These are phyloP conservation scores for Iris pallida DNA, from an alignment of 116 monocot species.

Conservation along the genomic window DNA sequence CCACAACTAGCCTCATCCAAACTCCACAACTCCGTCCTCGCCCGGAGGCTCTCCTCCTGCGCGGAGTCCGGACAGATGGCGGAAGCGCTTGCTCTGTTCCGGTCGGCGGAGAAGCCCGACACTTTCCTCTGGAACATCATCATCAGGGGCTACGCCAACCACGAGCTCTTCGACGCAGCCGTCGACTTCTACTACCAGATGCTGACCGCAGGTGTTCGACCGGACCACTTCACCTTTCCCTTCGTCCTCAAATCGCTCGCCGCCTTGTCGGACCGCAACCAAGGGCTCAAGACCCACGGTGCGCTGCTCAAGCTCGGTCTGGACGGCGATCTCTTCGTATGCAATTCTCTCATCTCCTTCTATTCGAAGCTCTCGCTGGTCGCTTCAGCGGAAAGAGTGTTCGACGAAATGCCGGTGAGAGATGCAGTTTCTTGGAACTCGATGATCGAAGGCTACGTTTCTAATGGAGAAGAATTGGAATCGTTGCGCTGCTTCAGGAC, in stretches of 20 bases:
- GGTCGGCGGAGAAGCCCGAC: conserved; percentile 24
- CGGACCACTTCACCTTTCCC: conserved; percentile 72
- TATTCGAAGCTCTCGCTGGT: conserved; percentile 47
- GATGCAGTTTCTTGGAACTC: conserved; percentile 79
- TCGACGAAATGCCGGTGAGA: conserved; percentile 55
- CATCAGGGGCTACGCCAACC: conserved; percentile 50
- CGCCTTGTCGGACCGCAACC: conserved; percentile 5
- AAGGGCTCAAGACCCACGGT: conserved; percentile 47
- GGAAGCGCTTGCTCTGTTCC: conserved; percentile 33
- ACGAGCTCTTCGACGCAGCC: conserved; percentile 33
- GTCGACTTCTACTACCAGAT: conserved; percentile 47
- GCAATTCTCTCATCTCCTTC: conserved; percentile 71
- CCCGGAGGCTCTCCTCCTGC: conserved; percentile 21
- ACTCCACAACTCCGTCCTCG: neutral
- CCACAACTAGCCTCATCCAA: conserved; percentile 3
- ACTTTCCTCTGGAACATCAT: conserved; percentile 65
- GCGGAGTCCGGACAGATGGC: conserved; percentile 32
- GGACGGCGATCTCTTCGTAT: conserved; percentile 47
- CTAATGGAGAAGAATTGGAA: conserved; percentile 22
- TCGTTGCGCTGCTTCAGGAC: conserved; percentile 37
- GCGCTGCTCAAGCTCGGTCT: conserved; percentile 55
- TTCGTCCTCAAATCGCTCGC: conserved; percentile 66
- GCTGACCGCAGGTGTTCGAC: conserved; percentile 22
- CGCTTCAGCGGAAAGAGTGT: conserved; percentile 49
- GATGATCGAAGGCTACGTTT: conserved; percentile 51